Evolutionary conservation across 306 rosid genomes (phyloP).

Genomic region (Quercus cerris): DNA sequence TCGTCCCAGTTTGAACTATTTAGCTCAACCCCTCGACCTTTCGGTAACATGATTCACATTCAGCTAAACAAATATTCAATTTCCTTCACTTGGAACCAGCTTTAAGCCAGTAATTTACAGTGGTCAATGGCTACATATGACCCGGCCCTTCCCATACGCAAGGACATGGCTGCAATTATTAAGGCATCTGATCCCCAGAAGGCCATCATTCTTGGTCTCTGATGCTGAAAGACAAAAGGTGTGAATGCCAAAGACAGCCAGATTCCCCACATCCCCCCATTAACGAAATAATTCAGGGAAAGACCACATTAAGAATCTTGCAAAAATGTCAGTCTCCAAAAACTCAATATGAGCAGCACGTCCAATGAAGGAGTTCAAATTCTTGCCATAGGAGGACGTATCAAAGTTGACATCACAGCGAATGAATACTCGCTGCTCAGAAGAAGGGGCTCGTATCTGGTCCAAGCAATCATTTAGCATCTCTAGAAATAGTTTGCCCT

Average conservation of each 20-base stretch:
- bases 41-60: background rate
- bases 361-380: slow-evolving; percentile 75
- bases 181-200: background rate
- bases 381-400: slow-evolving; percentile 76
- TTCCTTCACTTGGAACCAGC: background rate
- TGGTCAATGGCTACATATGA: slow-evolving; percentile 2
- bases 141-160: background rate
- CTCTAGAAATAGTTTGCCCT: slow-evolving; percentile 65
- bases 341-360: slow-evolving; percentile 95
- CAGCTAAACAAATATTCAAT: slow-evolving; percentile 14
- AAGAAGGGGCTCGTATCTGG: slow-evolving; percentile 64
- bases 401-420: slow-evolving; percentile 92
- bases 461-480: slow-evolving; percentile 84
- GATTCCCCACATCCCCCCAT: slow-evolving; percentile 5
- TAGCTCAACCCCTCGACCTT: background rate
- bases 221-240: background rate
- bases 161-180: background rate
- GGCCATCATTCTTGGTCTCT: background rate
- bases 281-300: slow-evolving; percentile 73
- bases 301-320: slow-evolving; percentile 89
- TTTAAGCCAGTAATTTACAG: slow-evolving; percentile 28
- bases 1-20: background rate
- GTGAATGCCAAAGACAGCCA: background rate
- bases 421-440: slow-evolving; percentile 65
- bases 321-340: slow-evolving; percentile 77